Evolutionary conservation across 1,284 basidiomycete genomes (phyloP).

Genomic region (Trichosporon asahii): DNA sequence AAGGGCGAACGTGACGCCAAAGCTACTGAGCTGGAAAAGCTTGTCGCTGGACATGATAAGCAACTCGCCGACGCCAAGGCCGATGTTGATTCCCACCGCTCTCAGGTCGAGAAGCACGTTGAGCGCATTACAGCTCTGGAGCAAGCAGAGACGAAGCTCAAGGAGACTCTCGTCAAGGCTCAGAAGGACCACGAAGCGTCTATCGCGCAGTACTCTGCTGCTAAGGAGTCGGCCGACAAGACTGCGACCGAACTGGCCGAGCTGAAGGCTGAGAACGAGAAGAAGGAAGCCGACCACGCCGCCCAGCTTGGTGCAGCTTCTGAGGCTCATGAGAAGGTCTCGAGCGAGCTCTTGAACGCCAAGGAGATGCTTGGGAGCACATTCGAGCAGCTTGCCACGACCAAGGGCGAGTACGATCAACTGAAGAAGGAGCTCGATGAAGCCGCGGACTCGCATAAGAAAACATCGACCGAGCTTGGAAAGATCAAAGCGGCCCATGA

Average conservation of each 20-base stretch:
- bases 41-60: conserved; percentile 6
- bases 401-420: conserved; percentile 2
- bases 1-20: conserved; percentile 13
- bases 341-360: background rate
- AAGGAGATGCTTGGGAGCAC: background rate
- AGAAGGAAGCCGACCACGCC: background rate
- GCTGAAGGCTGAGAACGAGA: conserved; percentile 7
- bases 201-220: background rate
- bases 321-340: conserved; percentile 8
- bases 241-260: background rate
- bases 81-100: background rate
- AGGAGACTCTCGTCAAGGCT: conserved; percentile 13
- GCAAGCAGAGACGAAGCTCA: conserved; percentile 12
- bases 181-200: conserved; percentile 16
- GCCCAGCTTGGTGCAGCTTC: background rate
- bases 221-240: conserved; percentile 14
- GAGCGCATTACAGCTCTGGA: conserved; percentile 16
- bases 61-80: conserved; percentile 16
- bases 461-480: conserved; percentile 2
- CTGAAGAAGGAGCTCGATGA: conserved; percentile 12
- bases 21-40: background rate
- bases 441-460: conserved; percentile 9
- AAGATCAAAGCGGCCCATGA: background rate
- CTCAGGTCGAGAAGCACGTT: conserved; percentile 9
- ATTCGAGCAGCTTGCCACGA: background rate